These are phyloP conservation scores for Phytophthora sansomeana DNA, from an alignment of 352 stramenopile species.

Conservation along the genomic window DNA sequence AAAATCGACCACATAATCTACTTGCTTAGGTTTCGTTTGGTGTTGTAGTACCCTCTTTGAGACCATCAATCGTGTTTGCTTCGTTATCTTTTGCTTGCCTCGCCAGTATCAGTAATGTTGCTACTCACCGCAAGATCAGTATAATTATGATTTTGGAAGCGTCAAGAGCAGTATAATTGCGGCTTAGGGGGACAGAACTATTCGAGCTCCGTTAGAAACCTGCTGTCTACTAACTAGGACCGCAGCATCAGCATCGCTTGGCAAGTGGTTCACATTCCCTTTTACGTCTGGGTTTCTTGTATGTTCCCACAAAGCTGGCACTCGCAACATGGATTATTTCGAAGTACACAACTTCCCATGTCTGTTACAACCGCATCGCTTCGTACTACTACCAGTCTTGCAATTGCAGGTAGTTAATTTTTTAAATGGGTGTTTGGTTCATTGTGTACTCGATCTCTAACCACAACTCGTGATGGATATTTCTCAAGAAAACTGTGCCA, in stretches of 20 bases:
- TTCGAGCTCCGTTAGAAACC: too few species aligned
- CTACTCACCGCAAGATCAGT: too few species aligned
- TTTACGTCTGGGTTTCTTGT: neutral
- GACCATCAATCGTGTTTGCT: too few species aligned
- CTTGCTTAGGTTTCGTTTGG: constrained; percentile 14
- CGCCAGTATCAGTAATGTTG: too few species aligned
- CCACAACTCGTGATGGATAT: constrained; percentile 1
- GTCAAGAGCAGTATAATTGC: too few species aligned
- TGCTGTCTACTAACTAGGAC: too few species aligned
- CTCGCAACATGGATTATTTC: neutral
- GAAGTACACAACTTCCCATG: neutral
- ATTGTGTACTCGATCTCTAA: neutral
- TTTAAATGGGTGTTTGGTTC: neutral
- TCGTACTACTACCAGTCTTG: neutral
- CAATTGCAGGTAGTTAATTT: neutral
- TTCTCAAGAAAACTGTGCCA: neutral
- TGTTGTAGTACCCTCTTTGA: neutral
- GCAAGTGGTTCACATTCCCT: too few species aligned
- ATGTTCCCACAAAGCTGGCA: neutral
- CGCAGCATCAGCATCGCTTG: too few species aligned
- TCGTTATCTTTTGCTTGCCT: too few species aligned
- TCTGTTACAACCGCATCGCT: neutral
- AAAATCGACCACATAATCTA: constrained; percentile 20
- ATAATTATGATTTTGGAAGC: too few species aligned
- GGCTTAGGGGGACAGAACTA: too few species aligned